Evolutionary conservation across 169 alveolate species (phyloP).

Genomic region (Toxoplasma gondii): DNA sequence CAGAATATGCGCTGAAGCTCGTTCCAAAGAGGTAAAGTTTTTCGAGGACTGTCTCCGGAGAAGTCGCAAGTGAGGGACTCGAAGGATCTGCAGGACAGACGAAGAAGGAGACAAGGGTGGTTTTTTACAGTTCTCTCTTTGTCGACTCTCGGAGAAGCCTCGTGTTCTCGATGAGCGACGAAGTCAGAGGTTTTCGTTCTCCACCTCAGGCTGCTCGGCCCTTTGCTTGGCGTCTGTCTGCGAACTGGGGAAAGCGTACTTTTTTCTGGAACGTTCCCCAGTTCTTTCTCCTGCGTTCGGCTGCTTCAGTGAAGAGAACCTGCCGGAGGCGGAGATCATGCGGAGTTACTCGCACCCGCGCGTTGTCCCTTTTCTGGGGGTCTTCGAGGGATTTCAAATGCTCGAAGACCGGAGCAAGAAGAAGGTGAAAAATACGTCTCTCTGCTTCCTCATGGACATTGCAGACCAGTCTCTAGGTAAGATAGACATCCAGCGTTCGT

Average conservation of each 20-base stretch:
- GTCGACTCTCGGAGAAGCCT: too few species aligned
- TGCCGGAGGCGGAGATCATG: conserved; percentile 66
- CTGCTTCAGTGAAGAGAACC: conserved; percentile 58
- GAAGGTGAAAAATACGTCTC: conserved; percentile 8
- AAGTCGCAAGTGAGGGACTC: neutral
- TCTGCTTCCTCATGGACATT: conserved; percentile 59
- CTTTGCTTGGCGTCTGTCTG: too few species aligned
- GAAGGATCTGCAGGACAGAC: too few species aligned
- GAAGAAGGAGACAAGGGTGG: too few species aligned
- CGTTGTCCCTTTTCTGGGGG: conserved; percentile 50
- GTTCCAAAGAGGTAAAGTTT: conserved; percentile 27
- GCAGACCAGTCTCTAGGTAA: conserved; percentile 55
- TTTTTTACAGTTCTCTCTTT: too few species aligned
- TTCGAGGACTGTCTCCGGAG: neutral
- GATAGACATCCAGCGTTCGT: neutral
- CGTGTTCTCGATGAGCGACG: too few species aligned
- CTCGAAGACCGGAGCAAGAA: conserved; percentile 41
- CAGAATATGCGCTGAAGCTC: conserved; percentile 58
- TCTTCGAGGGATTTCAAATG: conserved; percentile 58
- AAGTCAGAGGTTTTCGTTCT: too few species aligned
- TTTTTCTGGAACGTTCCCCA: neutral
- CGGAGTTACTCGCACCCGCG: conserved; percentile 58
- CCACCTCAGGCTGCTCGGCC: too few species aligned
- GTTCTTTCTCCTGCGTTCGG: neutral
- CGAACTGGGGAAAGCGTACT: too few species aligned